These are phyloP conservation scores for Musa itinerans DNA, from an alignment of 176 grass and related monocot genomes.

Conservation along the genomic window DNA sequence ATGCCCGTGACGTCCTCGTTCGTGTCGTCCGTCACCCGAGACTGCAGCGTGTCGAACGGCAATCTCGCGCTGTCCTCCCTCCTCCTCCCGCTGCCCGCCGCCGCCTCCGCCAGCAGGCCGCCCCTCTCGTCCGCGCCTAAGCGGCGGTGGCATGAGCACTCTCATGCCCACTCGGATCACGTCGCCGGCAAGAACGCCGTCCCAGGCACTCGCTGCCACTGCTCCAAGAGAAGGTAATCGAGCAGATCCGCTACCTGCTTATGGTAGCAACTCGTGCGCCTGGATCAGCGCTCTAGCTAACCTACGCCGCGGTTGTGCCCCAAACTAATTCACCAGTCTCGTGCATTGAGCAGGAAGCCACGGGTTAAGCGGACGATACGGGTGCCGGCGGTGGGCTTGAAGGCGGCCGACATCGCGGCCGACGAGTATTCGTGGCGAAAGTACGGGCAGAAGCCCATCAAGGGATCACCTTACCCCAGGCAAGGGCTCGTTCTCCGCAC, in stretches of 20 bases:
- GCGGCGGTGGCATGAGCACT: slow-evolving; percentile 56
- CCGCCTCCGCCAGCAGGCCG: slow-evolving; percentile 24
- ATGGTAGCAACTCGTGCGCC: background rate
- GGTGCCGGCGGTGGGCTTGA: slow-evolving; percentile 21
- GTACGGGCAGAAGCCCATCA: slow-evolving; percentile 30
- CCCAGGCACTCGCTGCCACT: slow-evolving; percentile 64
- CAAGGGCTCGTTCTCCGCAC: background rate
- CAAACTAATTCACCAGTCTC: background rate
- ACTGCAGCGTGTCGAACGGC: slow-evolving; percentile 74
- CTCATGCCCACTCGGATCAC: slow-evolving; percentile 83
- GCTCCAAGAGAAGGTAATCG: slow-evolving; percentile 67
- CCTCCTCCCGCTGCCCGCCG: slow-evolving; percentile 22
- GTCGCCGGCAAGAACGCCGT: slow-evolving; percentile 19
- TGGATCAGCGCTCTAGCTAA: background rate
- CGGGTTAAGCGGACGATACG: slow-evolving; percentile 17
- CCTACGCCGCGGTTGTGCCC: background rate
- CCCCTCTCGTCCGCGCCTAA: slow-evolving; percentile 34
- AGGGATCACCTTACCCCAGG: slow-evolving; percentile 27
- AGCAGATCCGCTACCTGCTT: background rate
- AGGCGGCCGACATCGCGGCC: slow-evolving; percentile 19
- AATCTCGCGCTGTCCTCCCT: slow-evolving; percentile 12
- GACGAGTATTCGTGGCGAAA: slow-evolving; percentile 29
- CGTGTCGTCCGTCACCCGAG: slow-evolving; percentile 59
- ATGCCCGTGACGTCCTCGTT: slow-evolving; percentile 57
- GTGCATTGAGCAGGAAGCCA: slow-evolving; percentile 9